Conservation (phyloP, 176 grass and related monocot species). For the Luzula sylvatica region DNA sequence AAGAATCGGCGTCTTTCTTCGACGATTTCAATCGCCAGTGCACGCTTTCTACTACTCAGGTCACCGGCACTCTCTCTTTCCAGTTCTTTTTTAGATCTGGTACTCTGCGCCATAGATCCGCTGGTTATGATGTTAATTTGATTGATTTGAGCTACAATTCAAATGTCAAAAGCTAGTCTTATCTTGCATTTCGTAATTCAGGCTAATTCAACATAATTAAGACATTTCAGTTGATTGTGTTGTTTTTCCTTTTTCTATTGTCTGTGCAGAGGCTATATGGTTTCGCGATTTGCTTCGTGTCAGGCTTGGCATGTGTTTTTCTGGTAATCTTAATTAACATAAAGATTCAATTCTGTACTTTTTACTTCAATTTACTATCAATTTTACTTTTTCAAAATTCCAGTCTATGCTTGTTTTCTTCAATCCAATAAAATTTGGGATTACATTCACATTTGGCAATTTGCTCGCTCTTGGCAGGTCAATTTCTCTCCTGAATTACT, state of each 20-base stretch:
- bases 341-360: not conserved
- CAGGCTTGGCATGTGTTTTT: conserved; percentile 75
- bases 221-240: not conserved
- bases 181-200: not conserved
- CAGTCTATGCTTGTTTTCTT: conserved; percentile 99
- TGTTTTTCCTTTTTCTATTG: not conserved
- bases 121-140: no score
- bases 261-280: conserved; percentile 77
- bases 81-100: not conserved
- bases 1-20: conserved; percentile 81
- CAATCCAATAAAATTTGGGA: conserved; percentile 89
- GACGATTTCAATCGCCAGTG: conserved; percentile 85
- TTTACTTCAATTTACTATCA: conserved; percentile 9
- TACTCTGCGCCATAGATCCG: not conserved
- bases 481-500: conserved; percentile 8
- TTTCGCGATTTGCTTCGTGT: conserved; percentile 79
- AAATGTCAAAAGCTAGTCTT: no score
- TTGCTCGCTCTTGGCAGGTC: conserved; percentile 95
- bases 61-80: not conserved
- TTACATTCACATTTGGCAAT: conserved; percentile 99
- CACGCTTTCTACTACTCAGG: conserved; percentile 78
- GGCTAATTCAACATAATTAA: not conserved
- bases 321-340: conserved; percentile 42
- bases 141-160: no score
- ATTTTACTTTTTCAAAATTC: not conserved